Evolutionary conservation across 768 basidiomycete species (phyloP).

Genomic region (Mycena belliarum): DNA sequence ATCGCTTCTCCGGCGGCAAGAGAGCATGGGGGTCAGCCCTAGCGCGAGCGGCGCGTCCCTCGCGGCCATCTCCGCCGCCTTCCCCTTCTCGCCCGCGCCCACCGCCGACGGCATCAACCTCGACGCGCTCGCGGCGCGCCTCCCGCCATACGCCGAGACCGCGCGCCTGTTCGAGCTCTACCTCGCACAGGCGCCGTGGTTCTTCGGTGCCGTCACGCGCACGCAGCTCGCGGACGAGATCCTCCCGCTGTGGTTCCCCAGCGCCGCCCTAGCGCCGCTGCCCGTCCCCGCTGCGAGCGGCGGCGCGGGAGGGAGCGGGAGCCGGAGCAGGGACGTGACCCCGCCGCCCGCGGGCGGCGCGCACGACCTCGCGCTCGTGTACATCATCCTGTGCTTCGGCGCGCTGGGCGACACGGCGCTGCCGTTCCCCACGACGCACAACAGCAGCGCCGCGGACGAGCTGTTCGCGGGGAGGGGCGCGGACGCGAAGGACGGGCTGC

Average conservation of each 20-base stretch:
- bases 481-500: neutral
- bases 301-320: no score
- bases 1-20: slow-evolving; percentile 7
- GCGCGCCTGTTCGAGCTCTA: slow-evolving; percentile 64
- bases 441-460: neutral
- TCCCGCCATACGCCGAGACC: slow-evolving; percentile 63
- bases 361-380: slow-evolving; percentile 65
- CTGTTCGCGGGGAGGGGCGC: neutral
- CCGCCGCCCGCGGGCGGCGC: slow-evolving; percentile 33
- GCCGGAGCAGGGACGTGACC: slow-evolving; percentile 20
- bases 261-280: slow-evolving; percentile 35
- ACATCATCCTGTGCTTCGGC: slow-evolving; percentile 64
- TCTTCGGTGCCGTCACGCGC: slow-evolving; percentile 69
- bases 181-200: slow-evolving; percentile 79
- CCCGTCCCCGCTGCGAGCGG: no score
- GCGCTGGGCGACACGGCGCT: slow-evolving; percentile 56
- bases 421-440: slow-evolving; percentile 43
- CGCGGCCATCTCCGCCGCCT: slow-evolving; percentile 33
- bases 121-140: slow-evolving; percentile 47
- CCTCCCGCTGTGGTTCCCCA: slow-evolving; percentile 67
- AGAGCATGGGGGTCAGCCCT: neutral
- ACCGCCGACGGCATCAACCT: slow-evolving; percentile 38
- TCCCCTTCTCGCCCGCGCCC: slow-evolving; percentile 52
- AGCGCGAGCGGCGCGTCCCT: neutral
- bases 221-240: slow-evolving; percentile 65